Evolutionary conservation across 2,329 filamentous ascomycete genomes (phyloP), one percentile per base, ranked within the genome.

Genomic region (Pestalotiopsis sp.): DNA sequence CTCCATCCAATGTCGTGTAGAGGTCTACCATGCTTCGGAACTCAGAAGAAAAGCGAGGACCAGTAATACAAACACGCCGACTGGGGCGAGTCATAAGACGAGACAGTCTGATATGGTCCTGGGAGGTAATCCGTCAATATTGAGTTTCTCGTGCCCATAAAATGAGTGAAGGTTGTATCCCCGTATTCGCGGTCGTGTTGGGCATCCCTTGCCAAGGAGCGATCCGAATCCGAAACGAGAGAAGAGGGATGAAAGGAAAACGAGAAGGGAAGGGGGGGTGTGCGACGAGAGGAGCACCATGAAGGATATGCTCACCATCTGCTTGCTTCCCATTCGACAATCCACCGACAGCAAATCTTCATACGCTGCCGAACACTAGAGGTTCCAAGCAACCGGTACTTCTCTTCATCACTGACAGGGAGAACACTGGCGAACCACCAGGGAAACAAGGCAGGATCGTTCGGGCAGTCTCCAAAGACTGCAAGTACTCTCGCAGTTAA

Each of bases 361-460:
- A 97, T 80, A 68, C 95, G 85, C 75, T 94, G 90, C 69, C 95
- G 86, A 4, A 97, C 93, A 72, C 92, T 95, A 3, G 86, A 90
- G 4, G 91, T 92, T 13, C 85, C 85, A 14, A 98, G 81, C 23
- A 98, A 81, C 13, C 87, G 85, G 73, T 97, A 97, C 77, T 95
- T 97, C 74, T 96, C 92, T 36, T 89, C 83, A 31, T 96, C 92
- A 14, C 88, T 86, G 49, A 96, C 90, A 0, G 94, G 94, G 13
- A 97, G 80, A 23, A 96, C 90, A 75, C 90, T 93, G 11, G 92
- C 94, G 72, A 97, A 92, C 95, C 95, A 98, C 86, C 94, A 97
- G 0, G 94, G 93, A 72, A 97, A 96, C 1, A 89, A 79, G 3
- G 90, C 90, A 0, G 93, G 90, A 74, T 97, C 93, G 17, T 88